Evolutionary conservation across 208 protist genomes (phyloP).

Genomic region (Crithidia bombi): DNA sequence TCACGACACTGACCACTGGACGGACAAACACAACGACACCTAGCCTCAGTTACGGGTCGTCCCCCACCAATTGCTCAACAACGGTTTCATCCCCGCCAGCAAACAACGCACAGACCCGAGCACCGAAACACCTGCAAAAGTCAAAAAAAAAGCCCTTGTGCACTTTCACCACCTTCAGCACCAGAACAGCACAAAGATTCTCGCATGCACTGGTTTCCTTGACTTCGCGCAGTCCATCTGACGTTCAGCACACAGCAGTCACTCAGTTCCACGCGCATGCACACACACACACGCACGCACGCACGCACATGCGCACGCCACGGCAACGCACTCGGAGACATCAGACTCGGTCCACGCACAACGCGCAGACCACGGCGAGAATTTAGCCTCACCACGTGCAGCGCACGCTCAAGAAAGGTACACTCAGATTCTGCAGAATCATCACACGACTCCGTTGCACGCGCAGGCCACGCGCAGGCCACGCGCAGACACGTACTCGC

Average conservation of each 20-base stretch:
- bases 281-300: background rate
- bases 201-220: conserved; percentile 46
- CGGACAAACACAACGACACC: background rate
- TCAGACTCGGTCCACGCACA: conserved; percentile 20
- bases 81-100: no score
- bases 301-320: conserved; percentile 1
- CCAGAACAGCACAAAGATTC: conserved; percentile 37
- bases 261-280: background rate
- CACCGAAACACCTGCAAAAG: background rate
- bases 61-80: no score
- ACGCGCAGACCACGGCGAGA: conserved; percentile 20
- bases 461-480: background rate
- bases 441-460: conserved; percentile 13
- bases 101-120: background rate
- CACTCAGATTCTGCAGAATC: conserved; percentile 35
- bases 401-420: conserved; percentile 33
- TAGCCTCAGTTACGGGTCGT: no score
- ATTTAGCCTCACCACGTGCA: conserved; percentile 20
- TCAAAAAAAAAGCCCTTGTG: conserved; percentile 25
- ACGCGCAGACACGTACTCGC: background rate
- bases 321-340: background rate
- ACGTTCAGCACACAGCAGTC: background rate
- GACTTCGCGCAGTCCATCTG: conserved; percentile 19
- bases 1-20: no score
- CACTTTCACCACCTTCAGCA: conserved; percentile 55